Evolutionary conservation across 1,139 yeast genomes (phyloP).

Genomic region (Pichia sp.): DNA sequence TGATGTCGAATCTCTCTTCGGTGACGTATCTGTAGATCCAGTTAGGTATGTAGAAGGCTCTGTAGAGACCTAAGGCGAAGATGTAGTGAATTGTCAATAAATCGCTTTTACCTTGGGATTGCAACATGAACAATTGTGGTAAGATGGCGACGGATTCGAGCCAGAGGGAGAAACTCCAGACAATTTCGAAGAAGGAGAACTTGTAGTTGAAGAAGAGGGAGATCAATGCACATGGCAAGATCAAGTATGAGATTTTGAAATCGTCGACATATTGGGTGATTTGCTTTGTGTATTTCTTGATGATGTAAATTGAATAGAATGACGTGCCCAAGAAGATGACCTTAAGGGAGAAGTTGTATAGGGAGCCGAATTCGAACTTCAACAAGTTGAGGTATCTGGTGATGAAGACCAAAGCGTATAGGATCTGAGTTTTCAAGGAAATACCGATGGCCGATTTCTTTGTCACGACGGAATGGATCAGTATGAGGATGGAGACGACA

Average conservation of each 20-base stretch:
- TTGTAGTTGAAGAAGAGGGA: slow-evolving; percentile 67
- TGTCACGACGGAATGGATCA: slow-evolving; percentile 66
- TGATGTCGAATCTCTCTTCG: slow-evolving; percentile 66
- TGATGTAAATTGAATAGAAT: slow-evolving; percentile 68
- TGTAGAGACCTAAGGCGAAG: slow-evolving; percentile 86
- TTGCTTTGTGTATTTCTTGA: slow-evolving; percentile 57
- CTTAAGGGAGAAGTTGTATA: slow-evolving; percentile 82
- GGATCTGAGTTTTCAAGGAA: slow-evolving; percentile 82
- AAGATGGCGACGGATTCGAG: slow-evolving; percentile 87
- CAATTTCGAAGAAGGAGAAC: slow-evolving; percentile 58
- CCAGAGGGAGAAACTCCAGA: slow-evolving; percentile 83
- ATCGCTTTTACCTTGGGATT: slow-evolving; percentile 87
- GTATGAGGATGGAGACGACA: slow-evolving; percentile 71
- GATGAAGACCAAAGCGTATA: slow-evolving; percentile 67
- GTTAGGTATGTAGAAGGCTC: slow-evolving; percentile 88
- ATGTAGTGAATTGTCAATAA: slow-evolving; percentile 88
- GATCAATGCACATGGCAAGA: slow-evolving; percentile 60
- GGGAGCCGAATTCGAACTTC: slow-evolving; percentile 51
- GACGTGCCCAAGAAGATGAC: slow-evolving; percentile 75
- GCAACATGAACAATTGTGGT: slow-evolving; percentile 90
- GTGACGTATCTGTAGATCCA: slow-evolving; percentile 87
- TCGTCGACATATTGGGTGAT: slow-evolving; percentile 59
- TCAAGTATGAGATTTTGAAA: slow-evolving; percentile 70
- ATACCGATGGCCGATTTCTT: slow-evolving; percentile 77
- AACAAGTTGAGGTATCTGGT: slow-evolving; percentile 78